Conservation (phyloP, 208 protist genomes). For the Balamuthia mandrillaris region DNA sequence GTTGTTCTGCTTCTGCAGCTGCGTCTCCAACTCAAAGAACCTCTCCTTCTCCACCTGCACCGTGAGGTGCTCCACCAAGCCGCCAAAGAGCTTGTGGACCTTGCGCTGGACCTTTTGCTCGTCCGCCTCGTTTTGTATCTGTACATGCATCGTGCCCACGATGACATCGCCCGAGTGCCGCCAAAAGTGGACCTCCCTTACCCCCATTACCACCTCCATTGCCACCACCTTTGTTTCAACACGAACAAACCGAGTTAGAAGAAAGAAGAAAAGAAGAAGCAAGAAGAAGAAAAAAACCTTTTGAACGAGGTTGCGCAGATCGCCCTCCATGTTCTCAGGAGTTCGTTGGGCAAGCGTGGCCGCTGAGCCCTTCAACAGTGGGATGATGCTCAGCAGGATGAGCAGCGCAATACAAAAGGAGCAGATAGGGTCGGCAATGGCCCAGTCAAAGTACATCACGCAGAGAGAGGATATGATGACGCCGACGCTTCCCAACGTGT, state of each 20-base stretch:
- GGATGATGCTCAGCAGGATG: neutral
- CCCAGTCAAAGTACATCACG: neutral
- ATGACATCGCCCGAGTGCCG: neutral
- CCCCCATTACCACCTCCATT: neutral
- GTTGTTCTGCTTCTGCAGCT: neutral
- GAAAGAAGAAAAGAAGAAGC: too few relatives aligned
- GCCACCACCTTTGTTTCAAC: neutral
- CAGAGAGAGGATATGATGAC: conserved; percentile 71
- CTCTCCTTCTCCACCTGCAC: conserved; percentile 15
- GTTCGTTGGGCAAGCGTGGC: neutral
- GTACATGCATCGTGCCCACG: neutral
- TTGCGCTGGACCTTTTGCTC: neutral
- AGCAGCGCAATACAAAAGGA: neutral
- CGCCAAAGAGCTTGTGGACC: neutral
- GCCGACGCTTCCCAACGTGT: conserved; percentile 77
- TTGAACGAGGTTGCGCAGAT: neutral
- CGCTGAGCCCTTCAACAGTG: neutral
- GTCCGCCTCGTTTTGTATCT: neutral
- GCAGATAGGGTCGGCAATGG: conserved; percentile 10
- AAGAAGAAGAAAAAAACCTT: too few relatives aligned
- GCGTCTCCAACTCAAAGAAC: neutral
- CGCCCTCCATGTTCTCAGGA: neutral
- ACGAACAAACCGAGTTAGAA: neutral
- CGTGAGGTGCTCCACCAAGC: neutral
- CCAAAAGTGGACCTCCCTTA: neutral